phyloP scores from a whole-genome alignment of 2,329 filamentous ascomycete genomes.

The Trichoderma sp. region DNA sequence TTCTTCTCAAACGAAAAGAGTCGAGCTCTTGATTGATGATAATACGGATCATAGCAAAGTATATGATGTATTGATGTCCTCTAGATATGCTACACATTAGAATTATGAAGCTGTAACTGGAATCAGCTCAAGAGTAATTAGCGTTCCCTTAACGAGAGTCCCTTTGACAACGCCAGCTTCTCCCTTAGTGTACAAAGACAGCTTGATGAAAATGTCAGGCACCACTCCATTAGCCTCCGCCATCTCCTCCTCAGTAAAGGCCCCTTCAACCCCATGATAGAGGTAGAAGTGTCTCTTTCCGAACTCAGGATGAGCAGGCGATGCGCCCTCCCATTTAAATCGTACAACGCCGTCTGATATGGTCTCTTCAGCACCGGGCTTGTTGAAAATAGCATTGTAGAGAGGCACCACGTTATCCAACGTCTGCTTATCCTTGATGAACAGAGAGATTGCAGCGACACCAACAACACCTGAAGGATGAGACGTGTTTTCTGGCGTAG shows the following conservation, averaged over 20 bases:
- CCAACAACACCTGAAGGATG: neutral
- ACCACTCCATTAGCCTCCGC: neutral
- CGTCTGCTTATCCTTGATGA: neutral
- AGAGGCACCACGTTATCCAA: neutral
- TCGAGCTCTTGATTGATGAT: neutral
- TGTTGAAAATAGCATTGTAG: conserved; percentile 7
- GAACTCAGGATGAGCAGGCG: neutral
- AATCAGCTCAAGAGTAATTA: neutral
- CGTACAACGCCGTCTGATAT: neutral
- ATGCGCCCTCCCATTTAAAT: neutral
- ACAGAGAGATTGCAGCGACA: neutral
- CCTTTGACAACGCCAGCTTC: neutral
- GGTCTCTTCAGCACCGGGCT: neutral
- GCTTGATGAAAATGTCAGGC: conserved; percentile 11
- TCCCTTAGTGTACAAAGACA: neutral
- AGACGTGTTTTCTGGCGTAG: neutral
- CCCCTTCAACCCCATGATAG: neutral
- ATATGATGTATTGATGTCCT: neutral
- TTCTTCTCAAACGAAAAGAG: conserved; percentile 1
- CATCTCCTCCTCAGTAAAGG: conserved; percentile 7
- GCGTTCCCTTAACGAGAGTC: neutral
- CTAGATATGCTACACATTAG: neutral
- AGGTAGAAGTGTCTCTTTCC: conserved; percentile 1
- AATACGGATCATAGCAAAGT: neutral
- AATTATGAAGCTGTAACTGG: neutral